phyloP scores from a whole-genome alignment of 345 rosid genomes.

The Syzygium jambos region DNA sequence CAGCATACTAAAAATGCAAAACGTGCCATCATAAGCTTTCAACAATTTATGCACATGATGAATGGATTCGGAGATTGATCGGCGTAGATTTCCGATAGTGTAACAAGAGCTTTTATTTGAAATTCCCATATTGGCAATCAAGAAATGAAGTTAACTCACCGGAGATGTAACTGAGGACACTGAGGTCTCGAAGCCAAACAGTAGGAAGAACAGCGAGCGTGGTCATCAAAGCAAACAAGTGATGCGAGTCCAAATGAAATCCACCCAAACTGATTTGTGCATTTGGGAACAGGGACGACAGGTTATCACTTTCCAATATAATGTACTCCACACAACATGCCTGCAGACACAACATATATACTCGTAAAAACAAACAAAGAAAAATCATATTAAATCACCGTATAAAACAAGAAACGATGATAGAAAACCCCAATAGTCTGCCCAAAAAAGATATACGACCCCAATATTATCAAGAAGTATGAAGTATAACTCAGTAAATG shows the following conservation, averaged over 20 bases:
- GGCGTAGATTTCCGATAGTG: neutral
- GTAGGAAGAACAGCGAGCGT: conserved; percentile 84
- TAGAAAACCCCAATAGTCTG: neutral
- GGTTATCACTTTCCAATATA: conserved; percentile 82
- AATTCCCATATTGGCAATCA: neutral
- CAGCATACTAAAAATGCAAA: neutral
- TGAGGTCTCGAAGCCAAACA: conserved; percentile 87
- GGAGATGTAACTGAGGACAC: conserved; percentile 76
- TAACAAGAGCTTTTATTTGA: neutral
- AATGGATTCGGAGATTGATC: neutral
- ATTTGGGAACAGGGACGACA: conserved; percentile 79
- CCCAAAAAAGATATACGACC: neutral
- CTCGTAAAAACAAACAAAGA: neutral
- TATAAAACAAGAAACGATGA: neutral
- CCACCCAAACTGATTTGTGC: conserved; percentile 57
- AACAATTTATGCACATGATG: neutral
- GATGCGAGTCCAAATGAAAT: conserved; percentile 41
- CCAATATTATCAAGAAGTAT: neutral
- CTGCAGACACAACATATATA: conserved; percentile 26
- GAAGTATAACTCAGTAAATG: neutral
- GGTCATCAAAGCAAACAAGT: conserved; percentile 59
- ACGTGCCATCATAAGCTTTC: neutral
- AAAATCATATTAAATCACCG: neutral
- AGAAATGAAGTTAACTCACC: conserved; percentile 28
- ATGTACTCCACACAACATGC: conserved; percentile 91